Base-by-base conservation (phyloP, 805 yeast species). In the Helenozyma baotianmanensis region DNA sequence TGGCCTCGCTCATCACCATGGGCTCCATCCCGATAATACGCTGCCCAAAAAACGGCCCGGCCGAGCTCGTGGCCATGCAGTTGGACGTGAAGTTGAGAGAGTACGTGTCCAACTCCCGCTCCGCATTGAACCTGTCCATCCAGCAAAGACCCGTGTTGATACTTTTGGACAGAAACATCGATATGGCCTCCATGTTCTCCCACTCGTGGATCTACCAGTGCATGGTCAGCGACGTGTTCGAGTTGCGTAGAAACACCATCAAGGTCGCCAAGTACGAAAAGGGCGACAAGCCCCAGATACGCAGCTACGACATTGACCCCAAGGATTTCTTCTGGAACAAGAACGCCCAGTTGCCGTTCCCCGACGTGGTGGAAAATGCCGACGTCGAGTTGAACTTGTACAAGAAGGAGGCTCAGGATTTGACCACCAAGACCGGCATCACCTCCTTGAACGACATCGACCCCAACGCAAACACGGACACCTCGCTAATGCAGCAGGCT, bases 151-250 rank as follows among this genome's bases (percentile, higher is more conserved):
- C 82, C 3, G 96, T 90, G 9, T 66, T 92, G 47, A 71, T 94
- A 21, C 58, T 92, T 25, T 61, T 92, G 27, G 99, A 92, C 60
- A 73, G 99, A 58, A 85, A 82, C 53, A 70, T 92, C 38, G 97
- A 92, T 60, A 68, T 92, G 40, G 81, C 92, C 2, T 82, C 95
- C 11, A 90, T 92, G 97, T 80, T 92, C 58, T 76, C 90, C 1
- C 99, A 92, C 61, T 86, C 97, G 9, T 90, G 97, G 97, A 89
- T 94, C 30, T 92, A 92, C 57, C 96, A 90, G 64, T 88, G 96
- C 51, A 80, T 92, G 76, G 92, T 92, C 13, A 84, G 89, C 51
- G 99, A 92, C 55, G 92, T 88, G 4, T 86, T 92, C 56, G 74
- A 76, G 32, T 69, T 92, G 48, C 74, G 80, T 44, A 74, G 95